Evolutionary conservation across 2,329 filamentous ascomycete species (phyloP).

Genomic region (Penicillium digitatum): DNA sequence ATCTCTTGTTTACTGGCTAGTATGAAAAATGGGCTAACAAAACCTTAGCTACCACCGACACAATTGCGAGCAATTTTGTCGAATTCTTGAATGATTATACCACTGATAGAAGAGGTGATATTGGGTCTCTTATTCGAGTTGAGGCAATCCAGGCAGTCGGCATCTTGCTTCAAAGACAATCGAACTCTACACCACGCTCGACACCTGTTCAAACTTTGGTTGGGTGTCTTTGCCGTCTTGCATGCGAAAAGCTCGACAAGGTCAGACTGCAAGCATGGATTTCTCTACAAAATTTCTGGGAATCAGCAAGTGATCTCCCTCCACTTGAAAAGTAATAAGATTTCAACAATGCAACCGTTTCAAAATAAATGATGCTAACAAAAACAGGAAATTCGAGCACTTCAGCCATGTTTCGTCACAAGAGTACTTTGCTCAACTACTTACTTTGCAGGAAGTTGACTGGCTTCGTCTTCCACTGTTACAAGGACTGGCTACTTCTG

Average conservation of each 20-base stretch:
- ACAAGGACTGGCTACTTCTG: slow-evolving; percentile 45
- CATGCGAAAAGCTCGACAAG: slow-evolving; percentile 85
- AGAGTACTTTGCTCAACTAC: slow-evolving; percentile 44
- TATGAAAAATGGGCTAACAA: slow-evolving; percentile 13
- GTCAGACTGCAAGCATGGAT: slow-evolving; percentile 59
- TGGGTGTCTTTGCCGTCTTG: slow-evolving; percentile 60
- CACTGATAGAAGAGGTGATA: slow-evolving; percentile 80
- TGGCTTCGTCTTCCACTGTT: slow-evolving; percentile 40
- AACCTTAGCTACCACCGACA: slow-evolving; percentile 28
- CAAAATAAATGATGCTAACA: slow-evolving; percentile 12
- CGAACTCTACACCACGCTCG: slow-evolving; percentile 7
- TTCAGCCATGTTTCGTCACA: slow-evolving; percentile 44
- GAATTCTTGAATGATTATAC: slow-evolving; percentile 76
- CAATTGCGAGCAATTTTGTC: slow-evolving; percentile 30
- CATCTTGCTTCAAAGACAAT: slow-evolving; percentile 27
- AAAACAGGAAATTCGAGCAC: slow-evolving; percentile 40
- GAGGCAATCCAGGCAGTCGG: slow-evolving; percentile 69
- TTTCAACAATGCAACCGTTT: neutral
- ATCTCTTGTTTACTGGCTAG: neutral
- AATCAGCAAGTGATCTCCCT: slow-evolving; percentile 32
- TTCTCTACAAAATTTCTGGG: slow-evolving; percentile 43
- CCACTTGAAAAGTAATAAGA: slow-evolving; percentile 42
- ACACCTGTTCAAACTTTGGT: slow-evolving; percentile 28
- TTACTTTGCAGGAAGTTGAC: slow-evolving; percentile 34
- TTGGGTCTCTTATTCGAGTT: slow-evolving; percentile 79